Percentiles rank a stretch among this genome's conserved stretches.
phyloP scores from a whole-genome alignment of 2,329 filamentous ascomycete genomes.

The Xylariaceae sp. region DNA sequence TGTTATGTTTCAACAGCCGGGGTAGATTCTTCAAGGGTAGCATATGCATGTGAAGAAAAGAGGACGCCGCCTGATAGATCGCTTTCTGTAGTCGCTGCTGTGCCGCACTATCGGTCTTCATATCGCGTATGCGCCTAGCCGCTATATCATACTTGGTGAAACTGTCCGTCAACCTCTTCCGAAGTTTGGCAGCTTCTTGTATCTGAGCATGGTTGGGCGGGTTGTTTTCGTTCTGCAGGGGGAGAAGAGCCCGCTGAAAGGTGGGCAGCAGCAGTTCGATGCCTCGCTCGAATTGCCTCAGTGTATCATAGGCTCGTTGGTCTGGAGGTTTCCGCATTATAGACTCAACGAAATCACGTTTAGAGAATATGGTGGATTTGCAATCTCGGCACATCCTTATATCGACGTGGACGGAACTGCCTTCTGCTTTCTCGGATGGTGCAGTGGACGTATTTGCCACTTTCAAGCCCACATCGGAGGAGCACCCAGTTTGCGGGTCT shows the following conservation, averaged over 20 bases:
- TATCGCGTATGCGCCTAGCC: constrained; percentile 79
- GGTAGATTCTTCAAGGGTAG: constrained; percentile 81
- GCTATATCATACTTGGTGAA: constrained; percentile 88
- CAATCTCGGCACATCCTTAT: constrained; percentile 94
- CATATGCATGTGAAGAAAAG: constrained; percentile 90
- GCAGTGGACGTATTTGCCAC: constrained; percentile 62
- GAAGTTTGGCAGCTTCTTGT: constrained; percentile 84
- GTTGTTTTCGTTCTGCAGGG: constrained; percentile 66
- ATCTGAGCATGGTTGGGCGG: constrained; percentile 70
- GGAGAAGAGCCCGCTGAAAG: constrained; percentile 78
- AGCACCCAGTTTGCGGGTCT: constrained; percentile 84
- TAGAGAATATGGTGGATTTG: constrained; percentile 65
- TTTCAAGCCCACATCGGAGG: constrained; percentile 80
- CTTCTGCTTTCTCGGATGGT: constrained; percentile 52
- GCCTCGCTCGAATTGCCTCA: constrained; percentile 86
- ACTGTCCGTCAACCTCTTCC: constrained; percentile 87
- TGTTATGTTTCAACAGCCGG: constrained; percentile 63
- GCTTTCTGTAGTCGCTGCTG: constrained; percentile 80
- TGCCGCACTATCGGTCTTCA: constrained; percentile 74
- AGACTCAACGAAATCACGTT: constrained; percentile 79
- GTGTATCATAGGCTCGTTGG: constrained; percentile 80
- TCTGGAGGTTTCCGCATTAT: constrained; percentile 73
- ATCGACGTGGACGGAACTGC: constrained; percentile 68
- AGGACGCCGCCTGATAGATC: constrained; percentile 81
- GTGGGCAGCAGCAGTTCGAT: constrained; percentile 82